Evolutionary conservation across 2,329 filamentous ascomycete species (phyloP).

Genomic region (Diatrype stigma): DNA sequence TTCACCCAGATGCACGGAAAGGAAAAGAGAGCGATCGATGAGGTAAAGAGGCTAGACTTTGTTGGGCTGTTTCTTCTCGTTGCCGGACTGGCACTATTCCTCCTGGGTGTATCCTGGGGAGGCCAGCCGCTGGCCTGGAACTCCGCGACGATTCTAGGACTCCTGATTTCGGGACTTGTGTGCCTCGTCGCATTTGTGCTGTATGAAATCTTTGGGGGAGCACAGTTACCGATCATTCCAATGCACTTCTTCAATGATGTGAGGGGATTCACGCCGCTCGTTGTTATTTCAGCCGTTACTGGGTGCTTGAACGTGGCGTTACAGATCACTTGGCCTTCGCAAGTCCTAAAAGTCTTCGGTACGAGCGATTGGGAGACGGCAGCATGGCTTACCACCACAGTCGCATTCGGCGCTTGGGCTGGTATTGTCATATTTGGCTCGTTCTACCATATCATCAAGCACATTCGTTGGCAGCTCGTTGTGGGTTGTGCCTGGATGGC

Average conservation of each 20-base stretch:
- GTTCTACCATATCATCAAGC: slow-evolving; percentile 20
- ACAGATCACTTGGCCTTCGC: slow-evolving; percentile 27
- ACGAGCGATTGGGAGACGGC: slow-evolving; percentile 19
- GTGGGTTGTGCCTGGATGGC: slow-evolving; percentile 10
- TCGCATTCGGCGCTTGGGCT: slow-evolving; percentile 25
- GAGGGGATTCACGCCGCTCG: slow-evolving; percentile 24
- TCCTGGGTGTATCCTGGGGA: slow-evolving; percentile 27
- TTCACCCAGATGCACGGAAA: slow-evolving; percentile 18
- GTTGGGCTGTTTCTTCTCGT: slow-evolving; percentile 22
- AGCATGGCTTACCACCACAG: slow-evolving; percentile 25
- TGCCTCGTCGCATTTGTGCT: slow-evolving; percentile 20
- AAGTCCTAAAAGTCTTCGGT: slow-evolving; percentile 19
- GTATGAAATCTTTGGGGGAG: slow-evolving; percentile 15
- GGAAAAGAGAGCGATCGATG: slow-evolving; percentile 3
- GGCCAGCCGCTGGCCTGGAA: slow-evolving; percentile 11
- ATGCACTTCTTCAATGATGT: slow-evolving; percentile 30
- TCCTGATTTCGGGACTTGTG: slow-evolving; percentile 20
- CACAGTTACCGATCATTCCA: slow-evolving; percentile 18
- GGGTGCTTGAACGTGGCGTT: slow-evolving; percentile 23
- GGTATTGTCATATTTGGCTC: slow-evolving; percentile 25
- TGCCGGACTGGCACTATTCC: slow-evolving; percentile 22
- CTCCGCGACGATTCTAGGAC: slow-evolving; percentile 20
- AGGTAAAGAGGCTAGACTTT: slow-evolving; percentile 20
- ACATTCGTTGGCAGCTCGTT: slow-evolving; percentile 12
- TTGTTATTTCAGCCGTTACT: slow-evolving; percentile 23